Percentiles rank a stretch among this genome's conserved stretches.
Evolutionary conservation across 352 stramenopile genomes (phyloP).

Genomic region (Saprolegnia diclina): DNA sequence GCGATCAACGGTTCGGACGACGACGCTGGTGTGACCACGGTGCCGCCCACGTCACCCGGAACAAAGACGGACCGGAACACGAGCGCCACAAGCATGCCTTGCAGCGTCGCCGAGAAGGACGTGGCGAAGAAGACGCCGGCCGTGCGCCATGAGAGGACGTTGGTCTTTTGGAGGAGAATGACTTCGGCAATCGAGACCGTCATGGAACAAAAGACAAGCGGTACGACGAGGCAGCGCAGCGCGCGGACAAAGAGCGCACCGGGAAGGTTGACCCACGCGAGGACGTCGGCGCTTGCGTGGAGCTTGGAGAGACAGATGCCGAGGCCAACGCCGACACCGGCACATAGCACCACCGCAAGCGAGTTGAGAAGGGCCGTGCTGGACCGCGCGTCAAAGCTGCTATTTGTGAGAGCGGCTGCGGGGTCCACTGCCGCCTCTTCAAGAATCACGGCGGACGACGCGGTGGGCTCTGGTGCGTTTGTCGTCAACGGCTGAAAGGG

Average conservation of each 20-base stretch:
- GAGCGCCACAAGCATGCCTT: slow-evolving; percentile 53
- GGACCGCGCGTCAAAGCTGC: slow-evolving; percentile 36
- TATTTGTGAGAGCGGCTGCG: slow-evolving; percentile 26
- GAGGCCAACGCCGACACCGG: slow-evolving; percentile 43
- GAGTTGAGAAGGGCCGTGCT: slow-evolving; percentile 36
- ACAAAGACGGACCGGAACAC: slow-evolving; percentile 37
- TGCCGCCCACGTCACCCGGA: neutral
- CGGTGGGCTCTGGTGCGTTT: too few relatives aligned
- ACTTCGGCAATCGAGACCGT: slow-evolving; percentile 70
- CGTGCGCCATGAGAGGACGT: slow-evolving; percentile 59
- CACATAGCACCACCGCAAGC: slow-evolving; percentile 30
- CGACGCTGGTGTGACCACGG: neutral
- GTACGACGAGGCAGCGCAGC: slow-evolving; percentile 66
- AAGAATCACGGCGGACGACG: too few relatives aligned
- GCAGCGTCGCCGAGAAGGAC: slow-evolving; percentile 42
- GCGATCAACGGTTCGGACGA: slow-evolving; percentile 28
- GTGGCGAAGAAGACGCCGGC: slow-evolving; percentile 51
- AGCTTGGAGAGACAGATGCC: slow-evolving; percentile 44
- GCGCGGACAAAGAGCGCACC: slow-evolving; percentile 70
- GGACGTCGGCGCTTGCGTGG: slow-evolving; percentile 37
- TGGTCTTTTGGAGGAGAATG: slow-evolving; percentile 66
- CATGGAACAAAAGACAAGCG: slow-evolving; percentile 77
- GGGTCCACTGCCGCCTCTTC: too few relatives aligned
- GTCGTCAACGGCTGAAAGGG: too few relatives aligned
- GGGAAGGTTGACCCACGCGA: slow-evolving; percentile 56